Evolutionary conservation across 352 stramenopile species (phyloP).

Genomic region (Phytophthora litchii): DNA sequence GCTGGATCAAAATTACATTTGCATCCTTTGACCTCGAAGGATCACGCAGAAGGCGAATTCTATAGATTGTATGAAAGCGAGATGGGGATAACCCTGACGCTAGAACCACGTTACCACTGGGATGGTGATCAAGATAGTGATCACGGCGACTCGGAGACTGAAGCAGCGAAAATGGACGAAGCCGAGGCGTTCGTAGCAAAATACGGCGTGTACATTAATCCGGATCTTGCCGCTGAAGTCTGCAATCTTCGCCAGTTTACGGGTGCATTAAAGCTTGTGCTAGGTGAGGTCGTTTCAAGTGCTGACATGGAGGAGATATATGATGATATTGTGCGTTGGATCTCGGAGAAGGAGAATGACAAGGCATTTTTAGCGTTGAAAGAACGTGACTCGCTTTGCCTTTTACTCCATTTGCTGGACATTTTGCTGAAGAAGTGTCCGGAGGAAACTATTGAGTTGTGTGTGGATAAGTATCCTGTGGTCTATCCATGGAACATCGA

Average conservation of each 20-base stretch:
- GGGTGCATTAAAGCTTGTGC: slow-evolving; percentile 65
- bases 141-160: slow-evolving; percentile 4
- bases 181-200: slow-evolving; percentile 76
- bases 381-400: slow-evolving; percentile 69
- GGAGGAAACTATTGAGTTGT: slow-evolving; percentile 71
- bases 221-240: slow-evolving; percentile 80
- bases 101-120: slow-evolving; percentile 49
- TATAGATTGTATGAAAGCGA: slow-evolving; percentile 64
- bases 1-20: slow-evolving; percentile 57
- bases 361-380: slow-evolving; percentile 54
- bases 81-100: slow-evolving; percentile 60
- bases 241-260: slow-evolving; percentile 76
- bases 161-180: slow-evolving; percentile 41
- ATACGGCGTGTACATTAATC: slow-evolving; percentile 86
- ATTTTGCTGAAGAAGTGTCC: slow-evolving; percentile 85
- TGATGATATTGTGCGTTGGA: slow-evolving; percentile 80
- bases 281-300: slow-evolving; percentile 83
- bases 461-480: slow-evolving; percentile 69
- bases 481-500: slow-evolving; percentile 87
- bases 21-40: slow-evolving; percentile 42
- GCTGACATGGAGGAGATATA: slow-evolving; percentile 77
- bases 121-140: slow-evolving; percentile 9
- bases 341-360: slow-evolving; percentile 65
- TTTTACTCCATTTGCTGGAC: slow-evolving; percentile 79
- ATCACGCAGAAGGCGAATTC: slow-evolving; percentile 18